Percentiles rank a stretch among this genome's conserved stretches.
These are phyloP conservation scores for Novakomyces olei DNA, from an alignment of 805 yeast genomes.

Conservation along the genomic window DNA sequence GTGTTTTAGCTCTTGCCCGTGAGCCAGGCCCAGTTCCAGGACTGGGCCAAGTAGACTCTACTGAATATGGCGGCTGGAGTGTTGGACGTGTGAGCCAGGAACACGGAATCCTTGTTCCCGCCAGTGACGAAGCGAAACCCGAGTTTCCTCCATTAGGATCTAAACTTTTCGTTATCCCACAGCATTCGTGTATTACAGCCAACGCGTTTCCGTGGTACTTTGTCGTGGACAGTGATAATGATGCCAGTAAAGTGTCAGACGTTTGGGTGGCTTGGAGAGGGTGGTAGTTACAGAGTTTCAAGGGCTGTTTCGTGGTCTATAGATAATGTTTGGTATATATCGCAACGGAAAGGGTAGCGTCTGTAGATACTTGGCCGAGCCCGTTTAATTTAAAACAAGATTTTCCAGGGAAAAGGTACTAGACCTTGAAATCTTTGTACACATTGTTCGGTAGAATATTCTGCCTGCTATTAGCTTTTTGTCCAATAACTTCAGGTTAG, in stretches of 20 bases:
- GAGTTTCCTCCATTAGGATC: slow-evolving; percentile 21
- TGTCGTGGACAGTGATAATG: slow-evolving; percentile 22
- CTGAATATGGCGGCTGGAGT: slow-evolving; percentile 30
- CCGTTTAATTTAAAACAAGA: too few species aligned
- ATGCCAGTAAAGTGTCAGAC: slow-evolving; percentile 28
- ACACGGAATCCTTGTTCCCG: slow-evolving; percentile 37
- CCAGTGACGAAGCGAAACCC: slow-evolving; percentile 8
- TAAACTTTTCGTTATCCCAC: slow-evolving; percentile 35
- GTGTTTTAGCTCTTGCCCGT: slow-evolving; percentile 46
- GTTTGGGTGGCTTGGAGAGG: slow-evolving; percentile 46
- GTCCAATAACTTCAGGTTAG: too few species aligned
- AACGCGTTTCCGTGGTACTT: slow-evolving; percentile 36
- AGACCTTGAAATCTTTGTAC: too few species aligned
- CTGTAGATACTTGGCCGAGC: too few species aligned
- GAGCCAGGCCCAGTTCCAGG: slow-evolving; percentile 44
- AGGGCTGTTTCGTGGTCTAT: too few species aligned
- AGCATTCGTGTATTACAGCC: slow-evolving; percentile 55
- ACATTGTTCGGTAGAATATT: too few species aligned
- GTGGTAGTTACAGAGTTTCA: slow-evolving; percentile 19
- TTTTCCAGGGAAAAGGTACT: too few species aligned
- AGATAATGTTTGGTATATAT: too few species aligned
- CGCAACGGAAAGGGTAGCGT: too few species aligned
- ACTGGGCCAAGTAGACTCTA: slow-evolving; percentile 26
- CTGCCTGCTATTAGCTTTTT: too few species aligned
- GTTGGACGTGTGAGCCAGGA: slow-evolving; percentile 56